Percentiles rank a stretch among this genome's conserved stretches.
phyloP scores from a whole-genome alignment of 306 rosid species.

The Castanea crenata region DNA sequence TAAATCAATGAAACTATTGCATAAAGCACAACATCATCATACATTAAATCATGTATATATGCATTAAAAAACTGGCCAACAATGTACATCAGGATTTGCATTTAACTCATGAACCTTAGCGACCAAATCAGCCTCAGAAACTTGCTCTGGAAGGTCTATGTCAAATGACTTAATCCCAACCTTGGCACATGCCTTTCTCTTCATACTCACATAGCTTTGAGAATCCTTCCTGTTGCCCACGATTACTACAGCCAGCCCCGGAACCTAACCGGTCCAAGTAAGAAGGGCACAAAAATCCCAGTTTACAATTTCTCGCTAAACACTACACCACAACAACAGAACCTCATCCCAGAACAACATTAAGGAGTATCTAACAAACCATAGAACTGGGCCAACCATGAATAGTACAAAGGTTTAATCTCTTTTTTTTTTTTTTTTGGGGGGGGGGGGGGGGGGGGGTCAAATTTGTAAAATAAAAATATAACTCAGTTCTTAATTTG shows the following conservation, averaged over 20 bases:
- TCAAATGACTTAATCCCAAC: slow-evolving; percentile 81
- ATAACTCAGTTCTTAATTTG: too few species aligned
- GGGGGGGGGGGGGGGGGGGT: too few species aligned
- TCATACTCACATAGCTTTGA: slow-evolving; percentile 75
- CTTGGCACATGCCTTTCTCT: slow-evolving; percentile 88
- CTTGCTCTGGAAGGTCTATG: slow-evolving; percentile 72
- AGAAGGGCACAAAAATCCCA: neutral
- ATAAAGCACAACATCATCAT: neutral
- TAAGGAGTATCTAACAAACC: neutral
- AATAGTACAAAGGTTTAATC: too few species aligned
- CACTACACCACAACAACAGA: neutral
- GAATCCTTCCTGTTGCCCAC: slow-evolving; percentile 89
- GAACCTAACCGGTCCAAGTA: slow-evolving; percentile 43
- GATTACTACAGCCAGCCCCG: slow-evolving; percentile 90
- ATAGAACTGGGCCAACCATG: too few species aligned
- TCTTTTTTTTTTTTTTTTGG: too few species aligned
- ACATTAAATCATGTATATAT: neutral
- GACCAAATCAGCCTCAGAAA: slow-evolving; percentile 58
- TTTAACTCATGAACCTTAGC: slow-evolving; percentile 63
- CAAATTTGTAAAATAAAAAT: too few species aligned
- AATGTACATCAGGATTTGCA: slow-evolving; percentile 69
- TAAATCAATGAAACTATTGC: neutral
- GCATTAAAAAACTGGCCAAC: slow-evolving; percentile 34
- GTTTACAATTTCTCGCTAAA: neutral
- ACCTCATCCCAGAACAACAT: neutral